Evolutionary conservation across 2,329 filamentous ascomycete genomes (phyloP), one percentile per base, ranked within the genome.

Genomic region (Fusarium ambrosium): DNA sequence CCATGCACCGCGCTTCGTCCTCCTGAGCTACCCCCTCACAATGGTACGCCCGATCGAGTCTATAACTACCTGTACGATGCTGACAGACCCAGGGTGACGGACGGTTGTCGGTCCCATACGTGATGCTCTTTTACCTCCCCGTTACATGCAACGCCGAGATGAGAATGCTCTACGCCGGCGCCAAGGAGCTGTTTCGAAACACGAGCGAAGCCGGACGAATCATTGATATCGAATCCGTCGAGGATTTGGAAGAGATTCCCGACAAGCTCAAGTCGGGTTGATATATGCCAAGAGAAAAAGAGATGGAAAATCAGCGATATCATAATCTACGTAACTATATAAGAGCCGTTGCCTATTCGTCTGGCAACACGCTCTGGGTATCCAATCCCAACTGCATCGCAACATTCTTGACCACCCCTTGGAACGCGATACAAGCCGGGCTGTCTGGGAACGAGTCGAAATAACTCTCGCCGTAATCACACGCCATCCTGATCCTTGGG

Each of bases 401-500:
- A 61, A 98, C 87, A 58, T 90, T 89, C 79, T 89, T 90, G 39
- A 99, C 95, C 11, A 99, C 95, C 39, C 87, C 87, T 84, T 91
- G 92, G 70, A 99, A 90, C 4, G 96, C 95, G 76, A 89, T 86
- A 79, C 95, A 97, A 2, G 97, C 95, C 37, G 97, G 96, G 76
- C 95, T 98, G 78, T 98, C 95, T 0, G 96, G 95, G 82, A 95
- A 99, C 27, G 92, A 92, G 80, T 98, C 95, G 80, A 98, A 94
- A 84, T 97, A 99, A 83, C 95, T 98, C 89, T 99, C 97, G 6
- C 97, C 97, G 83, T 94, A 98, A 83, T 99, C 97, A 80, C 96
- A 98, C 4, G 95, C 93, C 94, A 98, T 97, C 10, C 97, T 94
- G 76, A 99, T 98, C 72, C 96, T 88, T 4, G 97, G 96, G 80